Evolutionary conservation across 331 rosid species (phyloP), one percentile per base, ranked within the genome.

Genomic region (Malus hybrid): DNA sequence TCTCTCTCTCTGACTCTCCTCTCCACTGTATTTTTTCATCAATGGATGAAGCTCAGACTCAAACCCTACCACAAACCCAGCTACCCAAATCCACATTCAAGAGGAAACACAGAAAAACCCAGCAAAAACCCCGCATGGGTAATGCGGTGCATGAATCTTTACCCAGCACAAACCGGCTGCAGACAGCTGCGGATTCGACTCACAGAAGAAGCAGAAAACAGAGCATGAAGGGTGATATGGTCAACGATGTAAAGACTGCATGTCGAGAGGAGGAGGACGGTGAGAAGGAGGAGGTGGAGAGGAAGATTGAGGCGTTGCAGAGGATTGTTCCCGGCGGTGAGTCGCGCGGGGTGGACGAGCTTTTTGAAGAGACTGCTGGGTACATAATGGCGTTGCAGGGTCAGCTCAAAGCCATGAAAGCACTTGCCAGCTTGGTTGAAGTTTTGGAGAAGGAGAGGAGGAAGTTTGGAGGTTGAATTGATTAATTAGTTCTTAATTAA

Each of bases 251-350:
- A 15, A 1, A 50, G 56, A 15, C 1, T 6, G 19, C 8, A 50
- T 2, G 55, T 36, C 70, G 15, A 4, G 48, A 46, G 3, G 71
- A 62, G 10, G 78, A 13, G 6, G 19, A 5, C 9, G 66, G 83
- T 10, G 96, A 89, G 5, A 90, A 79, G 33, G 96, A 83, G 48
- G 95, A 86, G 78, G 87, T 94, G 67, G 95, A 88, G 86, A 79
- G 60, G 64, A 94, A 88, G 93, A 94, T 94, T 28, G 78, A 83
- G 71, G 91, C 97, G 69, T 84, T 94, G 86, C 91, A 94, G 90
- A 88, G 79, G 86, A 87, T 94, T 63, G 97, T 94, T 33, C 99
- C 99, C 0, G 91, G 90, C 4, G 95, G 96, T 0, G 97, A 87
- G 46, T 81, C 88, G 6, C 81, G 85, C 3, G 97, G 85, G 2